Conservation (phyloP, 148 eudicot genomes). For the Oxyria digyna region DNA sequence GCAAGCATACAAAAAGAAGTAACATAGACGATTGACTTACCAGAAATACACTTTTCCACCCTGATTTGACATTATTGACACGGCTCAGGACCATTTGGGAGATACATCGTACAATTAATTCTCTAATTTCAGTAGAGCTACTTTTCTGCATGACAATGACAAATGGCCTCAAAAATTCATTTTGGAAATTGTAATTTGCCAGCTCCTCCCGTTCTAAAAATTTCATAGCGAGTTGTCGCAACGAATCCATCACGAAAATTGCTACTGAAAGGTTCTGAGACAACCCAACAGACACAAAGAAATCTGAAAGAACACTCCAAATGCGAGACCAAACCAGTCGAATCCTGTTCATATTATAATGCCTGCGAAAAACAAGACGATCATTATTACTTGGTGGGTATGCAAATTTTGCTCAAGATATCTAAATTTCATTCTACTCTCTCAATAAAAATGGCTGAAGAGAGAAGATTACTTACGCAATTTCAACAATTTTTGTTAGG, state of each 20-base stretch:
- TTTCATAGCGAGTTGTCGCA: slow-evolving; percentile 98
- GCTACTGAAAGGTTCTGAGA: slow-evolving; percentile 98
- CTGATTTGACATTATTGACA: slow-evolving; percentile 90
- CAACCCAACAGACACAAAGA: slow-evolving; percentile 93
- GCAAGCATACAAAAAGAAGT: background rate
- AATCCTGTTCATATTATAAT: slow-evolving; percentile 96
- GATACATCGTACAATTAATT: slow-evolving; percentile 88
- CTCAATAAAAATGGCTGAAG: background rate
- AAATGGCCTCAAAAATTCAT: slow-evolving; percentile 95
- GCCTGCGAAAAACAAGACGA: slow-evolving; percentile 57
- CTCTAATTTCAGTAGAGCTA: slow-evolving; percentile 80
- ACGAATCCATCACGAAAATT: slow-evolving; percentile 97
- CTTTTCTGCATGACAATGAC: slow-evolving; percentile 94
- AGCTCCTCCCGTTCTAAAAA: slow-evolving; percentile 96
- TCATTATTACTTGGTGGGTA: background rate
- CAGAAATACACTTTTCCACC: slow-evolving; percentile 98
- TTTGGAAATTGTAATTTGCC: slow-evolving; percentile 96
- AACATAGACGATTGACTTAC: slow-evolving; percentile 22
- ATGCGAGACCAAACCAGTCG: slow-evolving; percentile 98
- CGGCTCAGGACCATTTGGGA: slow-evolving; percentile 99
- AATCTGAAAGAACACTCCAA: slow-evolving; percentile 97
- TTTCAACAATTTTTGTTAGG: slow-evolving; percentile 94
- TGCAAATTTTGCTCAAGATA: background rate
- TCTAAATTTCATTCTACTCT: background rate
- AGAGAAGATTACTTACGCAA: slow-evolving; percentile 70